Evolutionary conservation across 1,139 yeast species (phyloP), one percentile per base, ranked within the genome.

Genomic region (Geotrichum australiense): DNA sequence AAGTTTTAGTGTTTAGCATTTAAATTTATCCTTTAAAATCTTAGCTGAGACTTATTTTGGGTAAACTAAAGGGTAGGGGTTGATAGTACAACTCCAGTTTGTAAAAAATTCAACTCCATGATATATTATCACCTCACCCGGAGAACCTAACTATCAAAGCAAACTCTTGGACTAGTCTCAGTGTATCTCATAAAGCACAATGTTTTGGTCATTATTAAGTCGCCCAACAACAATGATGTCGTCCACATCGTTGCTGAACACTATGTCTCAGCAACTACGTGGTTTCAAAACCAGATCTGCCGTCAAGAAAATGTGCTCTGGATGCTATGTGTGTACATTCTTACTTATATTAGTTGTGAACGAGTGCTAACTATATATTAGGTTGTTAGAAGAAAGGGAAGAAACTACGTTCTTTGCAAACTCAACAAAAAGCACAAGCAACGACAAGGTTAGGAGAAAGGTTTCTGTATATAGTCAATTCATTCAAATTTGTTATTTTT

Each of bases 361-460:
- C 19, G 14, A 14, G 20, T 20, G 15, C n/a, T 12, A n/a, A n/a
- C n/a, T n/a, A 15, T 26, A 25, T 18, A 12, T 31, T 37, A 64
- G 68, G 73, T 85, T 66, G 96, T 91, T 12, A 81, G 93, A 65
- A 79, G 97, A 66, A 89, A 87, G 66, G 97, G 97, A 27, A 73
- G 94, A 57, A 93, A 87, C 19, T 87, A 84, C 53, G 95, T 89
- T 30, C 82, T 84, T 61, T 91, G 97, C 70, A 89, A 89, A 62
- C 70, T 91, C 36, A 86, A 87, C 62, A 87, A 89, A 50, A 86
- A 86, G 65, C 98, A 91, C 65, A 91, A 91, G 67, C 98, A 91
- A 65, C 85, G 96, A 66, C 97, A 89, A 66, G 96, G 96, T 52
- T 89, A 64, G 63, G 27, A n/a, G 16, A 35, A 34, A 35, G 32